phyloP scores from a whole-genome alignment of 768 basidiomycete genomes.

The Epithele typhae region DNA sequence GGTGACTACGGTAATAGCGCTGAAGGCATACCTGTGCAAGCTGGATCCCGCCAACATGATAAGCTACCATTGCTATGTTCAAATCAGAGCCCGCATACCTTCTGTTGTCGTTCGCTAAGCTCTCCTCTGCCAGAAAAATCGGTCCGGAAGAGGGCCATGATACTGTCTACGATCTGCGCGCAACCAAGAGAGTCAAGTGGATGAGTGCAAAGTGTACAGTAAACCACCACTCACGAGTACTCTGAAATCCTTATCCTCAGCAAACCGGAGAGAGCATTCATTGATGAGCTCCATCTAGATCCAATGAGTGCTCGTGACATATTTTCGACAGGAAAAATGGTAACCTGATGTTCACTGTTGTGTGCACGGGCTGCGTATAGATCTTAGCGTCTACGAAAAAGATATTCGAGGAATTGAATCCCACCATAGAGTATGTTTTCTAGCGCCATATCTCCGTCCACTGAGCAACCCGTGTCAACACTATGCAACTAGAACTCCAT shows the following conservation, averaged over 20 bases:
- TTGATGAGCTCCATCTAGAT: conserved; percentile 93
- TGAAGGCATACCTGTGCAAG: conserved; percentile 88
- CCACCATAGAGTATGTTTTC: conserved; percentile 91
- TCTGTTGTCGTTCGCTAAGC: conserved; percentile 90
- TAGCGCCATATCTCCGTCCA: conserved; percentile 82
- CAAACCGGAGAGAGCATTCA: conserved; percentile 82
- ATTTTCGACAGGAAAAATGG: too few relatives aligned
- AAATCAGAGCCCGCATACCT: conserved; percentile 40
- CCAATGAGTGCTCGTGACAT: too few relatives aligned
- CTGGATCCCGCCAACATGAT: too few relatives aligned
- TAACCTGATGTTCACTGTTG: conserved; percentile 89
- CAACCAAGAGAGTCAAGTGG: not conserved
- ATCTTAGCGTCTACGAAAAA: not conserved
- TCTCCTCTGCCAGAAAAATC: conserved; percentile 94
- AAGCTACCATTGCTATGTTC: too few relatives aligned
- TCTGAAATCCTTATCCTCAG: conserved; percentile 83
- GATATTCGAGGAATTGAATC: too few relatives aligned
- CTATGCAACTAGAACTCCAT: too few relatives aligned
- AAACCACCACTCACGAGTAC: conserved; percentile 48
- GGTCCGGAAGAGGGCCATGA: conserved; percentile 95
- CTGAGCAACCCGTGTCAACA: conserved; percentile 22
- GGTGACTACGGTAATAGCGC: too few relatives aligned
- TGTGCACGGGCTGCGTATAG: conserved; percentile 67
- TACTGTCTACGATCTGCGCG: conserved; percentile 96
- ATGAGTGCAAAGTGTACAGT: not conserved